These are phyloP conservation scores for Wickerhamiella musiphila DNA, from an alignment of 805 yeast species.

Conservation along the genomic window DNA sequence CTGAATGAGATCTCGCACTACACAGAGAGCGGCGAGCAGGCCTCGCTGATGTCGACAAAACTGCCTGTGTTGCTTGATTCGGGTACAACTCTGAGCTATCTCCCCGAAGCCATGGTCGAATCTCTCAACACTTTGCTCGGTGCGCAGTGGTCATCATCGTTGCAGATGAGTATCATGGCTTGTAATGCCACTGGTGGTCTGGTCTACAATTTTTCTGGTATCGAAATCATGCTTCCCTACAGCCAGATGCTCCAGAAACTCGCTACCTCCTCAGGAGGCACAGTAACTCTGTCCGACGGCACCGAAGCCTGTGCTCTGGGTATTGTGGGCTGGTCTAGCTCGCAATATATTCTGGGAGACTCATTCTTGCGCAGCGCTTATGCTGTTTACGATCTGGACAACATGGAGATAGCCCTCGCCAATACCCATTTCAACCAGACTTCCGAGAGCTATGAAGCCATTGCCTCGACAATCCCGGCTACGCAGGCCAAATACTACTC, in stretches of 20 bases:
- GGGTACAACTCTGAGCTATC: slow-evolving; percentile 30
- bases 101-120: slow-evolving; percentile 22
- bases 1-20: slow-evolving; percentile 6
- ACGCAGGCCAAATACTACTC: too few species aligned
- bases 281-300: slow-evolving; percentile 11
- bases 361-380: slow-evolving; percentile 47
- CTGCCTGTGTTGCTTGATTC: slow-evolving; percentile 30
- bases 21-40: neutral
- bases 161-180: slow-evolving; percentile 24
- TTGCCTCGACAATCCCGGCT: too few species aligned
- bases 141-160: slow-evolving; percentile 21
- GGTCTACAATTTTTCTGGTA: slow-evolving; percentile 35
- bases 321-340: slow-evolving; percentile 17
- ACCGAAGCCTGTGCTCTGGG: slow-evolving; percentile 15
- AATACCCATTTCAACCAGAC: slow-evolving; percentile 24
- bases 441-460: too few species aligned
- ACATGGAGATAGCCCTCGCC: slow-evolving; percentile 38
- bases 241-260: slow-evolving; percentile 12
- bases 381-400: slow-evolving; percentile 48
- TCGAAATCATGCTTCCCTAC: slow-evolving; percentile 30
- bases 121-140: slow-evolving; percentile 21
- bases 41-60: slow-evolving; percentile 1
- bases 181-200: slow-evolving; percentile 24
- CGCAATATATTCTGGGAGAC: slow-evolving; percentile 39
- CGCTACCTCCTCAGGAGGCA: slow-evolving; percentile 5